Percentiles rank a stretch among this genome's conserved stretches.
Evolutionary conservation across 768 basidiomycete genomes (phyloP).

Genomic region (Kwoniella bestiolae): DNA sequence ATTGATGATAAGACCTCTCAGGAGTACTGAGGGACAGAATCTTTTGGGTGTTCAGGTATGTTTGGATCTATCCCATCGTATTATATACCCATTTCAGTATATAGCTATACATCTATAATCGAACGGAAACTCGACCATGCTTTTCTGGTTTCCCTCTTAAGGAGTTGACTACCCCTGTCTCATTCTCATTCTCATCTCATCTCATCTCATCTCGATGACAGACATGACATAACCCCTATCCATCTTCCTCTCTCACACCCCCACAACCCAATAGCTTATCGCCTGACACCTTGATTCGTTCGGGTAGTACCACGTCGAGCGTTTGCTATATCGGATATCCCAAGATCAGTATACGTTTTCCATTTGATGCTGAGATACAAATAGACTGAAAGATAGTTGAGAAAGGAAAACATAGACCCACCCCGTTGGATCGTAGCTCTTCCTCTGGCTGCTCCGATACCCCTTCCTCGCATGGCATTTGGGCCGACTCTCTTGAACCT

Average conservation of each 20-base stretch:
- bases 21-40: no score
- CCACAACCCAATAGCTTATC: conserved; percentile 30
- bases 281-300: conserved; percentile 54
- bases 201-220: no score
- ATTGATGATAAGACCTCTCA: no score
- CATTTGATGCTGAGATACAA: no score
- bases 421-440: conserved; percentile 98
- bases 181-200: no score
- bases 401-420: conserved; percentile 60
- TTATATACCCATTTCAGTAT: neutral
- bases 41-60: neutral
- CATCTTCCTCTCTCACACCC: neutral
- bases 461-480: conserved; percentile 96
- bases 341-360: no score
- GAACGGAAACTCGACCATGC: conserved; percentile 2
- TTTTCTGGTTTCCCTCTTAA: no score
- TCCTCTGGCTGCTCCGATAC: conserved; percentile 98
- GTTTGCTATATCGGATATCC: conserved; percentile 43
- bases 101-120: conserved; percentile 1
- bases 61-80: neutral
- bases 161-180: neutral
- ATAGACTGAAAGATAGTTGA: conserved; percentile 3
- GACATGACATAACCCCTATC: no score
- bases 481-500: conserved; percentile 99
- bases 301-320: conserved; percentile 52